Base-by-base conservation (phyloP, 1,284 basidiomycete genomes). In the Tranzscheliella williamsii region DNA sequence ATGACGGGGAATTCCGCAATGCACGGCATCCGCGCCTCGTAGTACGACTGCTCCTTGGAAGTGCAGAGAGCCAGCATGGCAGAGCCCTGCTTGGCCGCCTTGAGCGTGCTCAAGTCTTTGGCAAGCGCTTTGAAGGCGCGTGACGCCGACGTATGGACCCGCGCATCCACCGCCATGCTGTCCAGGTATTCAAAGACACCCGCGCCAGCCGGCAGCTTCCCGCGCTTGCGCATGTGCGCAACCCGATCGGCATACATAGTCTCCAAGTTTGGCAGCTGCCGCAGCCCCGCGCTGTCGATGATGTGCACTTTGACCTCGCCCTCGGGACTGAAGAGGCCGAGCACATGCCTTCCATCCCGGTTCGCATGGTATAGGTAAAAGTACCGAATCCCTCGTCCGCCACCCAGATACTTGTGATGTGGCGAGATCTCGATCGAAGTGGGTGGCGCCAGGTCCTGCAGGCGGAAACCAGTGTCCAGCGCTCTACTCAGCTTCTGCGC, bases 341-440 rank as follows among this genome's bases (percentile, higher is more conserved):
- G 90, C n/a, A 96, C 85, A 70, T 98, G 92, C 13, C 95, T 83
- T 2, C 85, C 83, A 6, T 87, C 85, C 42, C 83, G 86, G 29
- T 84, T 83, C 11, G 90, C 84, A 34, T 98, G 94, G 77, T 91
- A 97, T n/a, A 98, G 82, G 80, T 95, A 89, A 47, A 94, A 83
- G 78, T 90, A 89, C 65, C 89, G 89, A 32, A 87, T 81, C n/a
- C 82, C 82, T 55, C 81, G 82, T 2, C 89, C 90, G 38, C 85
- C 83, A 52, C 87, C 83, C 21, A 97, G 84, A 75, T 97, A 98
- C 27, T 81, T 81, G 49, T 86, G 84, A 29, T 29, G 56, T 20
- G 55, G 61, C 30, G 41, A 49, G 34, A 58, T 47, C 24, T 64
- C 54, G 30, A 64, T 43, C 35, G 61, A 58, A 7, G 40, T 64